Evolutionary conservation across 345 rosid genomes (phyloP).

Genomic region (Populus nigra): DNA sequence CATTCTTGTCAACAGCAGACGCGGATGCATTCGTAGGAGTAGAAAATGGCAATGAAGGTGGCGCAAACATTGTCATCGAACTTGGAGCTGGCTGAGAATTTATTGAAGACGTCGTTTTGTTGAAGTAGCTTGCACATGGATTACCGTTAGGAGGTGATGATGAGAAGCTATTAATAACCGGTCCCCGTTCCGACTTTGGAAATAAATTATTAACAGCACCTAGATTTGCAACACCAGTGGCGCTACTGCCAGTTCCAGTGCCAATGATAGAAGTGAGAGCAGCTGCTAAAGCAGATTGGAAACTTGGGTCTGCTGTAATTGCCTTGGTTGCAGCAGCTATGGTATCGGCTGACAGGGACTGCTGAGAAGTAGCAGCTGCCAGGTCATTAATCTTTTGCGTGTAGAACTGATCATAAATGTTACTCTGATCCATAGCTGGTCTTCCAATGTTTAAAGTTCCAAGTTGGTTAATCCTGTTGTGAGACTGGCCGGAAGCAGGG

Average conservation of each 20-base stretch:
- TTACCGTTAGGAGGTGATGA: conserved; percentile 11
- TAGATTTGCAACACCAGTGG: conserved; percentile 7
- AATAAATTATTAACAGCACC: conserved; percentile 2
- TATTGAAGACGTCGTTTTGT: conserved; percentile 21
- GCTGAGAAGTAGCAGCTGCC: conserved; percentile 15
- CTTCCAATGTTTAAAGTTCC: conserved; percentile 36
- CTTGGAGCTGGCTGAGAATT: conserved; percentile 31
- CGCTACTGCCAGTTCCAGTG: neutral
- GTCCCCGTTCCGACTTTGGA: conserved; percentile 30
- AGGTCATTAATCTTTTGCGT: conserved; percentile 31
- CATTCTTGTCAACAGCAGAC: conserved; percentile 24
- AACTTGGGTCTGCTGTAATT: conserved; percentile 72
- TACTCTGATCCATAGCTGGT: conserved; percentile 21
- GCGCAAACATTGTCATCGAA: conserved; percentile 24
- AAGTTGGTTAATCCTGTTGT: conserved; percentile 31
- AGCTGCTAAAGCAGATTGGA: conserved; percentile 68
- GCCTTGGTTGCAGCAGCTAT: conserved; percentile 67
- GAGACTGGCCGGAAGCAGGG: conserved; percentile 19
- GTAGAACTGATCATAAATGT: conserved; percentile 33
- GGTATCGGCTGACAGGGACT: conserved; percentile 34
- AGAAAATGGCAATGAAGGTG: conserved; percentile 35
- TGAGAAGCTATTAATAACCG: neutral
- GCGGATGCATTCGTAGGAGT: conserved; percentile 37
- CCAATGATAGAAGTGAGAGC: conserved; percentile 72
- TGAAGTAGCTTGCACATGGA: conserved; percentile 38